Evolutionary conservation across 768 basidiomycete genomes (phyloP).

Genomic region (Suillus lakei): DNA sequence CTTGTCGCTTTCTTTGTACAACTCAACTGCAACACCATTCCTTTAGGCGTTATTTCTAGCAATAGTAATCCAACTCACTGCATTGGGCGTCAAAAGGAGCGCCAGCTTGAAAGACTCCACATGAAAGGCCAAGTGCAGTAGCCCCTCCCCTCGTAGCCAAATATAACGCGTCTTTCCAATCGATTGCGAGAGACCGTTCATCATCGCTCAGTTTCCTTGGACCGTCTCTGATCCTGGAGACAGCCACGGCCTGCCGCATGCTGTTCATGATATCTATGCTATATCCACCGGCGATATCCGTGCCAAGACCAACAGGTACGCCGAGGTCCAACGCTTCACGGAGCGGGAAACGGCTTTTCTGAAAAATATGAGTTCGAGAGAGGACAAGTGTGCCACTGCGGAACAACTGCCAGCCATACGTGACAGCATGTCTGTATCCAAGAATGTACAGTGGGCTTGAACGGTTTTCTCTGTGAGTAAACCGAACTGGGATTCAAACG

Average conservation of each 20-base stretch:
- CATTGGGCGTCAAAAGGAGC: conserved; percentile 76
- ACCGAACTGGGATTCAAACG: conserved; percentile 44
- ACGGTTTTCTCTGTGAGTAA: conserved; percentile 70
- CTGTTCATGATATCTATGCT: conserved; percentile 73
- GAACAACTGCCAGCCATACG: conserved; percentile 55
- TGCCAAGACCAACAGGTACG: conserved; percentile 80
- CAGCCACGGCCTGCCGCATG: conserved; percentile 80
- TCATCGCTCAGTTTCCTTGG: conserved; percentile 32
- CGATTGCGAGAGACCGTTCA: conserved; percentile 49
- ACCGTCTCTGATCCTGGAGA: conserved; percentile 73
- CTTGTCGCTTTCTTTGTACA: not conserved
- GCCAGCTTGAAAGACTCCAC: conserved; percentile 63
- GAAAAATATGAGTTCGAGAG: conserved; percentile 91
- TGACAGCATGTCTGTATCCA: conserved; percentile 53
- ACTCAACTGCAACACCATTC: conserved; percentile 1
- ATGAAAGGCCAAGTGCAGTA: conserved; percentile 63
- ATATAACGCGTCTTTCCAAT: conserved; percentile 84
- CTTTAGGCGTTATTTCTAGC: conserved; percentile 1
- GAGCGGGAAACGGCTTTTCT: conserved; percentile 63
- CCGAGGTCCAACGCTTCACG: conserved; percentile 69
- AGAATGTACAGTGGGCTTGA: conserved; percentile 91
- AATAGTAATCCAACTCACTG: conserved; percentile 48
- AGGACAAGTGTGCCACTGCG: conserved; percentile 85
- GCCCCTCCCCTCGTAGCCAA: conserved; percentile 85
- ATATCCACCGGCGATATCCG: conserved; percentile 89